Evolutionary conservation across 305 asterid species (phyloP).

Genomic region (Fraxinus paxiana): DNA sequence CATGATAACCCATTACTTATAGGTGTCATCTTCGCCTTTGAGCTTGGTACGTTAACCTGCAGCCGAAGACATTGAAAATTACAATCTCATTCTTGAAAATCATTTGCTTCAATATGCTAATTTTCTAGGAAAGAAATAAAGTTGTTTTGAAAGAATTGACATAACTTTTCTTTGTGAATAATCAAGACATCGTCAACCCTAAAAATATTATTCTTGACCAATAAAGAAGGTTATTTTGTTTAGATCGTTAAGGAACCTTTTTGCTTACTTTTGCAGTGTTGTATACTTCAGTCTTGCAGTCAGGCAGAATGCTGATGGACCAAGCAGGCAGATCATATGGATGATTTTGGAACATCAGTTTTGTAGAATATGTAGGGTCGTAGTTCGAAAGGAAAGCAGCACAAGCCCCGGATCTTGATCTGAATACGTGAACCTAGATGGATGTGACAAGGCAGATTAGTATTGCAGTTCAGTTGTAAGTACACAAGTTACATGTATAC

Average conservation of each 20-base stretch:
- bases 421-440: conserved; percentile 66
- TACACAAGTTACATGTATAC: not conserved
- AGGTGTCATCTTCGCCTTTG: conserved; percentile 57
- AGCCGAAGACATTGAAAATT: not conserved
- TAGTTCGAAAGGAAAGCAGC: conserved; percentile 79
- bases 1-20: conserved; percentile 42
- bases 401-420: conserved; percentile 59
- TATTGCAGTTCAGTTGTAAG: not conserved
- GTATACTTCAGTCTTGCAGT: conserved; percentile 76
- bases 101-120: not conserved
- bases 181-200: not conserved
- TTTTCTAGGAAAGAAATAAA: not conserved
- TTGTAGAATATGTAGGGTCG: conserved; percentile 51
- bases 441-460: not conserved
- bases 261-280: conserved; percentile 82
- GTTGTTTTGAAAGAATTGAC: not conserved
- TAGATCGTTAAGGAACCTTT: not conserved
- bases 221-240: not conserved
- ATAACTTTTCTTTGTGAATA: not conserved
- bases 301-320: conserved; percentile 91
- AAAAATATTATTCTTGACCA: not conserved
- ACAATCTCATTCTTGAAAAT: not conserved
- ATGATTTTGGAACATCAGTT: conserved; percentile 47
- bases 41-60: conserved; percentile 59
- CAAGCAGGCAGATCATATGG: conserved; percentile 81